Conservation (phyloP, 768 basidiomycete species). For the Exidia glandulosa region DNA sequence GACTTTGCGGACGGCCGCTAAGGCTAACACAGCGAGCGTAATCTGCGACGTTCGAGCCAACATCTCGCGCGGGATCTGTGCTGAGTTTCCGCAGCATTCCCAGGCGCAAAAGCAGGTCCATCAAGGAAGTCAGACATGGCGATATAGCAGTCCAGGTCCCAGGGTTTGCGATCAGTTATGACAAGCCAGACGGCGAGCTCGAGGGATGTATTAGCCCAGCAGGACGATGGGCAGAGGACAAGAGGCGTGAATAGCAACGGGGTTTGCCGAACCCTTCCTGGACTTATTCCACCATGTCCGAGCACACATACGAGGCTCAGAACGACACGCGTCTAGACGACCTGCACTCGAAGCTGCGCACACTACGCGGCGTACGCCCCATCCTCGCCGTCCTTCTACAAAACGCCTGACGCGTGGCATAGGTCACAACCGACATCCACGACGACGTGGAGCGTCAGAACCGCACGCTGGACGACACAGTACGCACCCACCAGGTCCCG, state of each 20-base stretch:
- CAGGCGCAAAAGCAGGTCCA: too few species aligned
- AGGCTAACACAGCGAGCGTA: too few species aligned
- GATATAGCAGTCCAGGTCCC: too few species aligned
- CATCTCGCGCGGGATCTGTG: too few species aligned
- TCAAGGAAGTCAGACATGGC: too few species aligned
- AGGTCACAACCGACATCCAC: conserved; percentile 86
- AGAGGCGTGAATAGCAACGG: too few species aligned
- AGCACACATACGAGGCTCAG: conserved; percentile 73
- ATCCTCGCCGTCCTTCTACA: neutral
- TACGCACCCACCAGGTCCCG: conserved; percentile 26
- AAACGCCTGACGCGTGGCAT: neutral
- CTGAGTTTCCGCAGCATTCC: too few species aligned
- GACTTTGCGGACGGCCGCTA: neutral
- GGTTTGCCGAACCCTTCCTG: neutral
- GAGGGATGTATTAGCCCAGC: too few species aligned
- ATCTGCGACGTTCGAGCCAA: too few species aligned
- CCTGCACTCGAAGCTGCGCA: conserved; percentile 74
- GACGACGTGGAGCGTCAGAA: conserved; percentile 80
- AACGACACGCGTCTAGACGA: conserved; percentile 80
- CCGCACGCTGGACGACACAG: conserved; percentile 62
- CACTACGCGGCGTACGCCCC: conserved; percentile 58
- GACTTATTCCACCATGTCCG: conserved; percentile 13
- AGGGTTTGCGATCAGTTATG: too few species aligned
- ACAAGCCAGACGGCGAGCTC: too few species aligned
- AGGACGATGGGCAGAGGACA: too few species aligned